Evolutionary conservation across 1,284 basidiomycete genomes (phyloP), one percentile per base, ranked within the genome.

Genomic region (Tilletia indica): DNA sequence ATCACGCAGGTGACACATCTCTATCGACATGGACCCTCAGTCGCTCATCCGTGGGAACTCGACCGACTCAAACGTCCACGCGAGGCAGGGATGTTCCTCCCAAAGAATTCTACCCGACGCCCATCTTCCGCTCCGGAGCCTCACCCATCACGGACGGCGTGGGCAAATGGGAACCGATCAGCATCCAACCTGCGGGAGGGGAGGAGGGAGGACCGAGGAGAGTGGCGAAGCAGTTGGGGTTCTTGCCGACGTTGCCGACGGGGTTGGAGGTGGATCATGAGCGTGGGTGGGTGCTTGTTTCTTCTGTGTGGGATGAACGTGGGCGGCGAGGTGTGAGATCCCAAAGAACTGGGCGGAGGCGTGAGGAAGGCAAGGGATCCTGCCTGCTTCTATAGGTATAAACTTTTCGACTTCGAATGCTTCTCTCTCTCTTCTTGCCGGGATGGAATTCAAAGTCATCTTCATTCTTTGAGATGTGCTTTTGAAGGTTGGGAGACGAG

Each of bases 261-360:
- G 77, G 75, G 8, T 25, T 79, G 69, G 78, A 77, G n/a, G 66
- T 79, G 19, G 75, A 78, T 31, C 66, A 72, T 31, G 56, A 71
- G 42, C 68, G 68, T 47, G 73, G 74, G 68, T 56, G 74, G 68
- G 54, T 79, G 39, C 72, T 71, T 42, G 73, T 79, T 4, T 66
- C 76, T 34, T 77, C 77, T 2, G 78, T 77, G 31, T 79, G 77
- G 61, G 78, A 79, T 39, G 78, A 79, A 67, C 61, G 78, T 2
- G 78, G 75, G 66, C 78, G 21, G 78, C 78, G 19, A 67, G 71
- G 31, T 79, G 78, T 42, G 25, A 67, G 2, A 61, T 78, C 12
- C 78, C 78, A 2, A 64, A 58, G 1, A 72, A 74, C 31, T 77
- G 75, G 75, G 67, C 74, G 34, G 78, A 78, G 68, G 4, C 21